phyloP scores from a whole-genome alignment of 2,329 filamentous ascomycete genomes.

The Exophiala sp. region DNA sequence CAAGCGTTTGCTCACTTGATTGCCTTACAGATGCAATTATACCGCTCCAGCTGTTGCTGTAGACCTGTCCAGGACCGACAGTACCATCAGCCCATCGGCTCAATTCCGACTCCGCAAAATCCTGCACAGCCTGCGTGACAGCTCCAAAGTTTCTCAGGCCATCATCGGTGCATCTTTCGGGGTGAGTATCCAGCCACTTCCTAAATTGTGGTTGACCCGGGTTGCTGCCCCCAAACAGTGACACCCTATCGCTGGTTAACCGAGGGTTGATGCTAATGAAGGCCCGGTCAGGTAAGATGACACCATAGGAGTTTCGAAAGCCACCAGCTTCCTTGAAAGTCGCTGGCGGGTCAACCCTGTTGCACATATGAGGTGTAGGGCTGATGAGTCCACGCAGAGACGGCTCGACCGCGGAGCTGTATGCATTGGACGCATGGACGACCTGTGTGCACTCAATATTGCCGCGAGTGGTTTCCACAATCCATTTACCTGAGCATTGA shows the following conservation, averaged over 20 bases:
- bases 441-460: slow-evolving; percentile 2
- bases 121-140: slow-evolving; percentile 1
- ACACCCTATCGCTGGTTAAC: neutral
- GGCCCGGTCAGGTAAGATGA: neutral
- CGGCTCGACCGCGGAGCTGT: slow-evolving; percentile 4
- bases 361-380: slow-evolving; percentile 4
- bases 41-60: slow-evolving; percentile 2
- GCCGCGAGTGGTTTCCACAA: neutral
- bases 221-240: neutral
- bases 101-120: slow-evolving; percentile 1
- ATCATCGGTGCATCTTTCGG: neutral
- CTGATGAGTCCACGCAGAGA: slow-evolving; percentile 1
- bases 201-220: slow-evolving; percentile 1
- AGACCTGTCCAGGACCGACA: neutral
- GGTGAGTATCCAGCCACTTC: neutral
- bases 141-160: neutral
- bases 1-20: neutral
- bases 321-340: neutral
- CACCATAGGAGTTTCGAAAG: slow-evolving; percentile 3
- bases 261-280: slow-evolving; percentile 1
- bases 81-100: neutral
- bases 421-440: slow-evolving; percentile 5
- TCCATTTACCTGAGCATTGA: slow-evolving; percentile 1
- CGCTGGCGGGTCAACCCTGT: neutral
- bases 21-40: slow-evolving; percentile 2